phyloP scores from a whole-genome alignment of 306 rosid genomes.

The Dicorynia guianensis region DNA sequence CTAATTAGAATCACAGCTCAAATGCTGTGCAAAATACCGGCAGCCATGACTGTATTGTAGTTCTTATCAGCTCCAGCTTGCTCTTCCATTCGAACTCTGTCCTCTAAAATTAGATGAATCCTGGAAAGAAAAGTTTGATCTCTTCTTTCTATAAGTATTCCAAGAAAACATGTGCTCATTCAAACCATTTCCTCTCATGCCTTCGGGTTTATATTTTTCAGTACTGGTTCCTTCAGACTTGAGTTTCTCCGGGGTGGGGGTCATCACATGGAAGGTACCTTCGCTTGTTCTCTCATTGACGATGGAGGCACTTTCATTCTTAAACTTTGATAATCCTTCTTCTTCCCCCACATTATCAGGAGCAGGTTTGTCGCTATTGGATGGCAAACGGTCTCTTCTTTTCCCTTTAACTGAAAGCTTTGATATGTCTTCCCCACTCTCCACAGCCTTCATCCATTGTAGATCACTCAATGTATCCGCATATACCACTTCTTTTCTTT shows the following conservation, averaged over 20 bases:
- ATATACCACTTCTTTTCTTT: slow-evolving; percentile 87
- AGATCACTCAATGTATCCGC: slow-evolving; percentile 85
- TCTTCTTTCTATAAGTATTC: slow-evolving; percentile 84
- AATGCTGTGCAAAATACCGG: slow-evolving; percentile 31
- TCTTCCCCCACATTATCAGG: slow-evolving; percentile 49
- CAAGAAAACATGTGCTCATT: slow-evolving; percentile 71
- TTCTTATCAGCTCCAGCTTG: slow-evolving; percentile 64
- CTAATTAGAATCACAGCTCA: slow-evolving; percentile 31
- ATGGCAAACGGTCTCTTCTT: slow-evolving; percentile 58
- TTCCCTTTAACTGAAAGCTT: slow-evolving; percentile 61
- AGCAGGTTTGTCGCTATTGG: slow-evolving; percentile 57
- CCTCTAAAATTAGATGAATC: slow-evolving; percentile 74
- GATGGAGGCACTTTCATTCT: slow-evolving; percentile 48
- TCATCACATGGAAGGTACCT: slow-evolving; percentile 51
- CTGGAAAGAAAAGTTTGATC: slow-evolving; percentile 72
- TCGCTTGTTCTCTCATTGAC: slow-evolving; percentile 67
- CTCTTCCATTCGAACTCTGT: slow-evolving; percentile 73
- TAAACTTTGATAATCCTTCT: slow-evolving; percentile 52
- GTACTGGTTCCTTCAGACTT: slow-evolving; percentile 59
- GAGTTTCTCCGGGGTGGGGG: slow-evolving; percentile 64
- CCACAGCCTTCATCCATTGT: slow-evolving; percentile 96
- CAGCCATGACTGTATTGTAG: slow-evolving; percentile 30
- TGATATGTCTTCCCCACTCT: slow-evolving; percentile 80
- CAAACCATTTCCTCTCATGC: slow-evolving; percentile 60
- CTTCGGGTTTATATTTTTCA: slow-evolving; percentile 55